Percentiles rank a stretch among this genome's conserved stretches.
Evolutionary conservation across 2,329 filamentous ascomycete species (phyloP).

Genomic region (Pyrenophora seminiperda): DNA sequence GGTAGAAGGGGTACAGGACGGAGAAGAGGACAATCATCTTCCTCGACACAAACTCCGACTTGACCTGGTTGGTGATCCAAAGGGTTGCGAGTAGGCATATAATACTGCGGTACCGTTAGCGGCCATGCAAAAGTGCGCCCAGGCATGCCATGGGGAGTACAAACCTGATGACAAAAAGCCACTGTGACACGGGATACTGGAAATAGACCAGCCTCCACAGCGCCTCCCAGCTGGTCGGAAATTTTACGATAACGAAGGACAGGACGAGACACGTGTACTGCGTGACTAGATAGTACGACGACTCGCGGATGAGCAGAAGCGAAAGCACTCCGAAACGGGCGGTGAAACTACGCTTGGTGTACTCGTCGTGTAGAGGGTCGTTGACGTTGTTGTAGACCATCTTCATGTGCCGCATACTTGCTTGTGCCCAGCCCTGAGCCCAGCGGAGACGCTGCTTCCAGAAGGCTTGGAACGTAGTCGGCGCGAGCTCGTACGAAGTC

Average conservation of each 20-base stretch:
- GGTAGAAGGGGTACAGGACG: conserved; percentile 51
- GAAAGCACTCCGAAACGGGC: conserved; percentile 54
- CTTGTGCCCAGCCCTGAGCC: conserved; percentile 58
- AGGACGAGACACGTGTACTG: conserved; percentile 56
- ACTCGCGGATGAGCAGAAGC: conserved; percentile 53
- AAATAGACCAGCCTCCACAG: conserved; percentile 54
- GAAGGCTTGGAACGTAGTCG: conserved; percentile 52
- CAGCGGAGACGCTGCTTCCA: conserved; percentile 59
- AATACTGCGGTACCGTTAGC: conserved; percentile 40
- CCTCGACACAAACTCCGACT: conserved; percentile 53
- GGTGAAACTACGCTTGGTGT: conserved; percentile 43
- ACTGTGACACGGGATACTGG: conserved; percentile 55
- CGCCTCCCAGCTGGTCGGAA: conserved; percentile 47
- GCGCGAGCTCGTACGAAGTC: conserved; percentile 56
- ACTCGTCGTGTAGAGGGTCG: conserved; percentile 31
- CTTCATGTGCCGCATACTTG: conserved; percentile 51
- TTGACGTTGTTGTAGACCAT: conserved; percentile 52
- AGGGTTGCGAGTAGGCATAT: conserved; percentile 53
- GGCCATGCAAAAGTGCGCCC: neutral
- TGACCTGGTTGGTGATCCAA: conserved; percentile 53
- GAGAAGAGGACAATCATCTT: conserved; percentile 53
- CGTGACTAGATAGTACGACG: conserved; percentile 56
- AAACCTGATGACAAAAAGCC: conserved; percentile 55
- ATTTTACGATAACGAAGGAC: conserved; percentile 54
- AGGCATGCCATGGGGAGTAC: conserved; percentile 16